Evolutionary conservation across 208 protist species (phyloP), one percentile per base, ranked within the genome.

Genomic region (Strigomonas culicis): DNA sequence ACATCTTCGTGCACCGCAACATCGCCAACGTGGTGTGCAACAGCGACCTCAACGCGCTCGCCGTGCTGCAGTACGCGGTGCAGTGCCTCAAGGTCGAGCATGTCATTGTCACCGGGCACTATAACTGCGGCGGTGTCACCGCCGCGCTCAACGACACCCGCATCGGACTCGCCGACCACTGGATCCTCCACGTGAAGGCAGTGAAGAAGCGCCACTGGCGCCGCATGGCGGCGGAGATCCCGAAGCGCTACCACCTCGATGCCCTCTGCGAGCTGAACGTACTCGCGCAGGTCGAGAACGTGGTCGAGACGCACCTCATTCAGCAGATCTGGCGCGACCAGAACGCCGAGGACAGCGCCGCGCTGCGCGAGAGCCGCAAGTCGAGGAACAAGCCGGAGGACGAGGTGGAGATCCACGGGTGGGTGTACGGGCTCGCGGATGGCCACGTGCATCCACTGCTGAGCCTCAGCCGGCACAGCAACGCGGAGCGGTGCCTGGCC

Each of bases 1-100:
- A 97, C 60, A 70, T 98, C 28, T 98, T 98, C 75, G 93, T 98
- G 28, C 93, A 98, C 68, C 81, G 96, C 32, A 98, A 98, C 75
- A 90, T 98, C 32, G 96, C 91, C 22, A 98, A 98, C 64, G 86
- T 98, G 19, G 84, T 96, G 10, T 82, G 74, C 59, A 88, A 95
- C 71, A 90, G 84, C 22, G 94, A 98, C 65, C 64, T 97, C 11
- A 98, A 98, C 80, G 76, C 74, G 24, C 80, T 97, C 4, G 85
- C 93, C 0, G 94, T 96, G 17, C 60, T 98, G 27, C 89, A 98
- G 71, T 98, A 93, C 71, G 93, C 95, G 0, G 90, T 98, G 13
- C 90, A 97, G 25, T 86, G 95, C 39, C 77, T 98, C 17, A 84
- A 96, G 59, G 92, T 97, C 24, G 79, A 96, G 59, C 93, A 98